phyloP scores from a whole-genome alignment of 2,329 filamentous ascomycete genomes.

The Cryphonectria radicalis region DNA sequence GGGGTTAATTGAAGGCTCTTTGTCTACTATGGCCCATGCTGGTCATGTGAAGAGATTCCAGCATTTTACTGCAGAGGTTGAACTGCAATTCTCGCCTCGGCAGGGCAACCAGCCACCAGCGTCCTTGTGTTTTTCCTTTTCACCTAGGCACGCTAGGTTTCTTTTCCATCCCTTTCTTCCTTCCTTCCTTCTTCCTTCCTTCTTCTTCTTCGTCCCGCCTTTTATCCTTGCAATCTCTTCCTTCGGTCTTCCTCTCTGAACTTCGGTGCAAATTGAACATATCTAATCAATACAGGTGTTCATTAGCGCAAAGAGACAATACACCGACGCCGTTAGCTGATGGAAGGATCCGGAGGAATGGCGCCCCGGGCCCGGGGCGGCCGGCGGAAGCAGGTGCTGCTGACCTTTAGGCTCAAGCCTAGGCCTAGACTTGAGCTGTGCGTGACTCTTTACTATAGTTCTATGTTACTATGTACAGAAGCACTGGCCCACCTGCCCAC shows the following conservation, averaged over 20 bases:
- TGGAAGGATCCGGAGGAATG: not conserved
- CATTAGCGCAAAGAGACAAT: not conserved
- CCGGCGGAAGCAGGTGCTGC: not conserved
- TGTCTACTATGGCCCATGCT: not conserved
- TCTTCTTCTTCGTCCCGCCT: not conserved
- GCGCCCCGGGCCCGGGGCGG: not conserved
- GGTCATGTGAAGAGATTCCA: not conserved
- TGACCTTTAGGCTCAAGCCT: not conserved
- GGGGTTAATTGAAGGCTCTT: not conserved
- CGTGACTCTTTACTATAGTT: not conserved
- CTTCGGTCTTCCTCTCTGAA: not conserved
- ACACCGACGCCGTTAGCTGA: not conserved
- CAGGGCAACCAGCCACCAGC: no score
- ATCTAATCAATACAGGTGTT: not conserved
- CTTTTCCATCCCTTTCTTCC: not conserved
- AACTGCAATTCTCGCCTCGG: not conserved
- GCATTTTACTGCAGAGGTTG: not conserved
- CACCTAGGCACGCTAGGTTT: no score
- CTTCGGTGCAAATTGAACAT: not conserved
- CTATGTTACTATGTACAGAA: not conserved
- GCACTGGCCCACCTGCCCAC: not conserved
- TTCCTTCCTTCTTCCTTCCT: no score
- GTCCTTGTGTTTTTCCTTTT: not conserved
- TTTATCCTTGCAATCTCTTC: not conserved
- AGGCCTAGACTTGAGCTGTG: not conserved